Evolutionary conservation across 192 early-diverging fungal species (phyloP), one percentile per base, ranked within the genome.

Genomic region (Linnemannia exigua): DNA sequence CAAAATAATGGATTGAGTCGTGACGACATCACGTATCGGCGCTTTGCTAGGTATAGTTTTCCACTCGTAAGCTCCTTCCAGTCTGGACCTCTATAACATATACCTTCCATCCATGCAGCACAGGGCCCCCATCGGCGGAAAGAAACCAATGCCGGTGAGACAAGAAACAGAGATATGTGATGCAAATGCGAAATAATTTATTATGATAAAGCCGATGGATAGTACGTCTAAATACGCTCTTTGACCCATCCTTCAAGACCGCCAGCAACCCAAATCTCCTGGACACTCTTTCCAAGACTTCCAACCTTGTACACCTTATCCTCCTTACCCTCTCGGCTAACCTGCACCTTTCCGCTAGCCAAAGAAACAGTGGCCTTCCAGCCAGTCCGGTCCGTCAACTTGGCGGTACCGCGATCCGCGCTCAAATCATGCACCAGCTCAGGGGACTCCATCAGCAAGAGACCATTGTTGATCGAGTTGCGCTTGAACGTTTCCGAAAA

Each of bases 401-500:
- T 86, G 33, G 67, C 71, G 1, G 84, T 79, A n/a, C 88, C 91
- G 54, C 91, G 76, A 50, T 70, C 87, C 12, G 88, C 73, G 46
- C 93, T 91, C 69, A 99, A 82, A 81, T 95, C 94, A 37, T 89
- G 77, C 19, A 99, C 96, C 22, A 99, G 89, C 69, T 90, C 90
- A 8, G 96, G 95, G 41, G 93, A 93, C 88, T 99, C 98, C 48
- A 99, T 93, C 44, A 98, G 93, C 41, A 98, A 83, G 22, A 99
- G 91, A 7, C 97, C 98, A 87, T 99, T 99, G 92, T 99, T 99
- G 84, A 99, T 96, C 22, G 97, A 97, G 77, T 99, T 99, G 63
- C 98, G 95, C 90, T 99, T 99, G 89, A 98, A 99, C 0, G 96
- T 99, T 86, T 99, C 98, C n/a, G 95, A 96, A 74, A 97, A 96